A percentile compares a stretch with the other conserved stretches of the same genome.
These are phyloP conservation scores for Trichosporon asahii DNA, from an alignment of 1,284 basidiomycete genomes.

Conservation along the genomic window DNA sequence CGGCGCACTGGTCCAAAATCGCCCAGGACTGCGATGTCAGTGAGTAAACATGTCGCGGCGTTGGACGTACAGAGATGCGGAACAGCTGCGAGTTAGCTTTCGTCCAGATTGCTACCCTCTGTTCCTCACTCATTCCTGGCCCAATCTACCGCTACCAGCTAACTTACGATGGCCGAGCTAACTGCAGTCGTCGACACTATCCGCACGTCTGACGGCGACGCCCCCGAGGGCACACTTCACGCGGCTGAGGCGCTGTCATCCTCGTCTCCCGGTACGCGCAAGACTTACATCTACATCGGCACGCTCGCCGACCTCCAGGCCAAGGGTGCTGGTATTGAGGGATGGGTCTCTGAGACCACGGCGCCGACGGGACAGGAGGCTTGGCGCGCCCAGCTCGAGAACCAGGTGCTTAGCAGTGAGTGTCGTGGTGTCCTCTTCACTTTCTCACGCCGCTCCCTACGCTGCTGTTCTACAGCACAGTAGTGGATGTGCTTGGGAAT, in stretches of 20 bases:
- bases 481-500: too few relatives aligned
- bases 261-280: conserved; percentile 47
- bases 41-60: too few relatives aligned
- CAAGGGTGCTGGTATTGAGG: conserved; percentile 33
- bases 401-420: conserved; percentile 35
- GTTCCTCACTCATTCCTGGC: background rate
- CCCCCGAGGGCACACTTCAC: conserved; percentile 43
- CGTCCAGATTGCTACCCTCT: too few relatives aligned
- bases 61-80: too few relatives aligned
- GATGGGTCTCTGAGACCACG: conserved; percentile 41
- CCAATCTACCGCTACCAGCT: too few relatives aligned
- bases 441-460: too few relatives aligned
- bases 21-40: conserved; percentile 56
- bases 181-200: conserved; percentile 50
- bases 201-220: conserved; percentile 39
- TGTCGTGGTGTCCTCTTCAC: background rate
- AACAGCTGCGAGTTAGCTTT: too few relatives aligned
- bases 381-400: conserved; percentile 42
- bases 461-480: too few relatives aligned
- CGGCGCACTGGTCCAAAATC: conserved; percentile 51
- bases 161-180: background rate
- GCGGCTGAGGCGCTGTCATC: conserved; percentile 25
- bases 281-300: conserved; percentile 58
- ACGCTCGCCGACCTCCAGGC: conserved; percentile 7
- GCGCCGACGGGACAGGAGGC: conserved; percentile 16